Base-by-base conservation (phyloP, 768 basidiomycete species). In the Tricholoma saponaceum region DNA sequence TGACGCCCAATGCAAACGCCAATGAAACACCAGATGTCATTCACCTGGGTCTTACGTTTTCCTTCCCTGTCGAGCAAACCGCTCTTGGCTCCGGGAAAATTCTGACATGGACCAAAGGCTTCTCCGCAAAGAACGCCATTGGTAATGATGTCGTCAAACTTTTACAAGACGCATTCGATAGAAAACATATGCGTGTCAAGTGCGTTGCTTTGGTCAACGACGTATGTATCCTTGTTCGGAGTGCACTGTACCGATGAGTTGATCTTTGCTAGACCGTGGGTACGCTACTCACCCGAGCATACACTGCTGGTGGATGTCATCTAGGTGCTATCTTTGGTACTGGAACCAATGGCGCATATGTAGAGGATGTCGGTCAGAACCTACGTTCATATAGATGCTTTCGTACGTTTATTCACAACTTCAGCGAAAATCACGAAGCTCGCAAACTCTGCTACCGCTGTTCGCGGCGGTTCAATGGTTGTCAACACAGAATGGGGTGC, bases 401-500 rank as follows among this genome's bases (percentile, higher is more conserved):
- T 30, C 47, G 8, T 50, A 14, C n/a, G 47, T 18, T 50, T 30
- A 50, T 4, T 13, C 5, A 6, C 18, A 35, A 14, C 25, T 20
- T 1, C 35, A 81, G 79, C 83, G 52, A 94, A 92, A 52, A 86
- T 98, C 67, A 85, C 79, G 39, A 98, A 98, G 72, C 79, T 97
- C 7, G 83, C 82, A 16, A 85, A 90, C 55, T 79, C 74, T 43
- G 75, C 83, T 23, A 83, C 80, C 5, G 82, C 77, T 9, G 74
- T 78, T 8, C 76, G 82, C 30, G 88, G 85, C 4, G 90, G 86
- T 18, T 73, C 82, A 62, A 99, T 99, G 97, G 83, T 98, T 55
- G 84, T 98, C 56, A 99, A 99, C 74, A 92, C 92, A 6, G 97
- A 98, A 75, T 98, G 96, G 97, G 97, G 97, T 60, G 97, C 85